These are phyloP conservation scores for Penicillium paneum DNA, from an alignment of 2,329 filamentous ascomycete species.

Conservation along the genomic window DNA sequence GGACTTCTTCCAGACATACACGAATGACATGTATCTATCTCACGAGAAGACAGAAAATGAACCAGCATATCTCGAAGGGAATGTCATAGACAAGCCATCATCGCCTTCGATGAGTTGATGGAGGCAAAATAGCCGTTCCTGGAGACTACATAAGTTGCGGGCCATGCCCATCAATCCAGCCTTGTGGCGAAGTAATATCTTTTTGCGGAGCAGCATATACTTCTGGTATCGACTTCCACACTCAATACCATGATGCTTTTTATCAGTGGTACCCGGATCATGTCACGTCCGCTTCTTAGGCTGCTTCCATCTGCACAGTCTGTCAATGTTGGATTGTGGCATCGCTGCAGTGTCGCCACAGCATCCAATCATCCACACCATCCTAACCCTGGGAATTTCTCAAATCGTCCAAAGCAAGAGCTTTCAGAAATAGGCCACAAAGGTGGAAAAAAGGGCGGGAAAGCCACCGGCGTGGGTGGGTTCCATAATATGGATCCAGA, in stretches of 20 bases:
- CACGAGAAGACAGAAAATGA: not conserved
- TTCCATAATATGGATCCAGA: conserved; percentile 29
- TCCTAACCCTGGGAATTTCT: conserved; percentile 37
- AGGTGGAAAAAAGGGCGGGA: conserved; percentile 29
- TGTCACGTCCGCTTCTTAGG: conserved; percentile 8
- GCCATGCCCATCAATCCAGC: not conserved
- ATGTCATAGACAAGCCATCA: not conserved
- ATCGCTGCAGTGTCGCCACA: conserved; percentile 11
- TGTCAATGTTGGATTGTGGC: conserved; percentile 5
- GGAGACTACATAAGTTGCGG: not conserved
- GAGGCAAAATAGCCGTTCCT: not conserved
- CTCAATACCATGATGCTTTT: not conserved
- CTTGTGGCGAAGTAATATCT: not conserved
- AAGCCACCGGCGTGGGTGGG: conserved; percentile 25
- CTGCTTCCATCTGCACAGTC: conserved; percentile 1
- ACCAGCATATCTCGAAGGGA: not conserved
- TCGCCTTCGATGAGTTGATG: conserved; percentile 2
- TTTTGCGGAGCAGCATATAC: not conserved
- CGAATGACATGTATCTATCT: not conserved
- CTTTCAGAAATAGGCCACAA: conserved; percentile 25
- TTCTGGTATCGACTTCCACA: not conserved
- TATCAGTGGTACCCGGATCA: not conserved
- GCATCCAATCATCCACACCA: conserved; percentile 18
- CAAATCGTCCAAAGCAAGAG: conserved; percentile 30
- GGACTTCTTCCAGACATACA: not conserved